These are phyloP conservation scores for Suhomyces guaymorum DNA, from an alignment of 1,139 yeast species.

Conservation along the genomic window DNA sequence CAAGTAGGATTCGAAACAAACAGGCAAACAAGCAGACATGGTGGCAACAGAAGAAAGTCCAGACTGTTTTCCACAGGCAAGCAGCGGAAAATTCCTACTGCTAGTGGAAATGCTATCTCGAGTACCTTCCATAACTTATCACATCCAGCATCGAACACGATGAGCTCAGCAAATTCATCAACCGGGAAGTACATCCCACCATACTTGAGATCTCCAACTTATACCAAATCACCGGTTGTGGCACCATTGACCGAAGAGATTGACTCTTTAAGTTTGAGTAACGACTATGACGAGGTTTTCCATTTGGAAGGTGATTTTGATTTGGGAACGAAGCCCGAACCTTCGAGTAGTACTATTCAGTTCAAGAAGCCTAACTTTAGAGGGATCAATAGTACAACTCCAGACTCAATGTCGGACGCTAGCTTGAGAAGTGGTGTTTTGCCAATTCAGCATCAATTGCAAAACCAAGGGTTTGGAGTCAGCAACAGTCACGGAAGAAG, in stretches of 20 bases:
- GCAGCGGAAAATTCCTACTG: constrained; percentile 17
- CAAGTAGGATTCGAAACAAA: constrained; percentile 3
- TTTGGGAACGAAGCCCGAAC: constrained; percentile 10
- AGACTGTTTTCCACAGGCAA: constrained; percentile 36
- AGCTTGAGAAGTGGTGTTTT: constrained; percentile 3
- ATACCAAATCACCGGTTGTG: constrained; percentile 35
- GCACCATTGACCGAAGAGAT: constrained; percentile 43
- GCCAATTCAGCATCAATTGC: constrained; percentile 1
- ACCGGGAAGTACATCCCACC: constrained; percentile 49
- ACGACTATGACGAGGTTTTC: constrained; percentile 44
- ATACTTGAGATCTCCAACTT: constrained; percentile 43
- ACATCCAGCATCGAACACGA: constrained; percentile 8
- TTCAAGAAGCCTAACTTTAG: constrained; percentile 18
- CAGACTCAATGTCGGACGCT: constrained; percentile 12
- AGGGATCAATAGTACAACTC: constrained; percentile 13
- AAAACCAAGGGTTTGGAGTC: constrained; percentile 3
- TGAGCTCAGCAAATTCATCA: constrained; percentile 6
- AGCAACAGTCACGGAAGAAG: constrained; percentile 8
- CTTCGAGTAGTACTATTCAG: constrained; percentile 9
- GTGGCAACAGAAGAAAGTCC: constrained; percentile 20
- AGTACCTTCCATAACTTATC: constrained; percentile 10
- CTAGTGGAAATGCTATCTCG: constrained; percentile 3
- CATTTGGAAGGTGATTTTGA: constrained; percentile 49
- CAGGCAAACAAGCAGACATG: constrained; percentile 3
- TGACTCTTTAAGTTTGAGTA: constrained; percentile 33